phyloP scores from a whole-genome alignment of 768 basidiomycete genomes.

The Tylopilus plumbeoviolaceoides region DNA sequence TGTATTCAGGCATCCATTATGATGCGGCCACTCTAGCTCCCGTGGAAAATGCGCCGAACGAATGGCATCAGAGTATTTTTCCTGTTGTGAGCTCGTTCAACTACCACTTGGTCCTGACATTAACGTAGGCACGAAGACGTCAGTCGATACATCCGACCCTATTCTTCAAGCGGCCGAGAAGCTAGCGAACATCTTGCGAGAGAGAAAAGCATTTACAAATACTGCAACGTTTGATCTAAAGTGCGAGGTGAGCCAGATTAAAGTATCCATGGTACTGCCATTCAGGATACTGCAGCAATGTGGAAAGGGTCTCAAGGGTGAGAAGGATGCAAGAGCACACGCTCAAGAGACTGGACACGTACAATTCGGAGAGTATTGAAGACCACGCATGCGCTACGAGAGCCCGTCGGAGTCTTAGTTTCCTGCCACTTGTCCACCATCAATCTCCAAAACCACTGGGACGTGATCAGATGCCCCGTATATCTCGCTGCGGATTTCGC shows the following conservation, averaged over 20 bases:
- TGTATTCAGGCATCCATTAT: constrained; percentile 97
- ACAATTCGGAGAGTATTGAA: constrained; percentile 75
- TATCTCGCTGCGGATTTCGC: constrained; percentile 81
- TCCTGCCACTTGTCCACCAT: constrained; percentile 36
- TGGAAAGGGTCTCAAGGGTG: constrained; percentile 82
- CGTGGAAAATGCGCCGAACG: constrained; percentile 63
- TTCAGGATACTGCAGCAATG: constrained; percentile 53
- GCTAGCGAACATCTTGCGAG: constrained; percentile 68
- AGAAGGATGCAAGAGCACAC: constrained; percentile 89
- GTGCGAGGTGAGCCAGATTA: constrained; percentile 60
- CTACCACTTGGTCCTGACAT: constrained; percentile 11
- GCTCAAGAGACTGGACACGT: constrained; percentile 85
- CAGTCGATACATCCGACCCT: constrained; percentile 43
- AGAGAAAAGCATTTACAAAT: constrained; percentile 85
- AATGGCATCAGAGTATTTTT: constrained; percentile 89
- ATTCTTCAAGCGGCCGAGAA: constrained; percentile 61
- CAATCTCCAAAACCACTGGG: constrained; percentile 75
- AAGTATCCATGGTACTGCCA: constrained; percentile 2
- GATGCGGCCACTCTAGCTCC: constrained; percentile 87
- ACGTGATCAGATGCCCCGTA: constrained; percentile 88
- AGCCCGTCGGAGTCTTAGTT: background rate
- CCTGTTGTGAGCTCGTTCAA: constrained; percentile 43
- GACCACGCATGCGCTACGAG: constrained; percentile 6
- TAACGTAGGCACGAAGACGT: constrained; percentile 25
- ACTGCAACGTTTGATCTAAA: constrained; percentile 87